A percentile compares a stretch with the other conserved stretches of the same genome.
phyloP scores from a whole-genome alignment of 768 basidiomycete genomes.

The Hirschioporus abietinus region DNA sequence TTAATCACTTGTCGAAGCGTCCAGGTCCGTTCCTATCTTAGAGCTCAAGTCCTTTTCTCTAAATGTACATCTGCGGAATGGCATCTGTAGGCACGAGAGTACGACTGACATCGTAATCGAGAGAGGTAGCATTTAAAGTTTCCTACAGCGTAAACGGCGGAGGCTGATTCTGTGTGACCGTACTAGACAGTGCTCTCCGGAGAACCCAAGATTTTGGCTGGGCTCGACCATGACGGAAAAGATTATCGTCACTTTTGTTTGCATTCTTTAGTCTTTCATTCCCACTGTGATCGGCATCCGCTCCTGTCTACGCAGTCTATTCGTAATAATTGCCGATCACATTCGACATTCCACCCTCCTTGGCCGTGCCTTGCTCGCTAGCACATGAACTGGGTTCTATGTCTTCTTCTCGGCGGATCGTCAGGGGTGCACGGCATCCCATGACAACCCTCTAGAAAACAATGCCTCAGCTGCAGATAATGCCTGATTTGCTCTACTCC shows the following conservation, averaged over 20 bases:
- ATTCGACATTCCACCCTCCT: background rate
- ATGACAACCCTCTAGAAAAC: background rate
- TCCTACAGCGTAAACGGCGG: background rate
- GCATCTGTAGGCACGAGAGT: too few species aligned
- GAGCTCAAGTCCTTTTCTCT: too few species aligned
- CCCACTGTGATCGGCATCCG: background rate
- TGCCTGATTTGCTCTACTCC: background rate
- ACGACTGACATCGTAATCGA: too few species aligned
- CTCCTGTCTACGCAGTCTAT: background rate
- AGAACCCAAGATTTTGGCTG: background rate
- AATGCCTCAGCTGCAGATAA: background rate
- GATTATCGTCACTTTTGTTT: background rate
- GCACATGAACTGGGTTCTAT: background rate
- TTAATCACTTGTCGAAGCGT: too few species aligned
- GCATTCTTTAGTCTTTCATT: background rate
- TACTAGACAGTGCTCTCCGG: background rate
- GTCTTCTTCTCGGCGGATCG: background rate
- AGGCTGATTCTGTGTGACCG: background rate
- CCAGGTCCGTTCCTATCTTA: too few species aligned
- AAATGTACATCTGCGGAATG: too few species aligned
- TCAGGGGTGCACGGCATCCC: background rate
- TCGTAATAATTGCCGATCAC: background rate
- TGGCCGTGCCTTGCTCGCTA: background rate
- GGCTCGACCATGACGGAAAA: background rate
- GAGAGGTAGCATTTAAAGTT: background rate